Evolutionary conservation across 1,284 basidiomycete genomes (phyloP).

Genomic region (Ceratobasidium sp.): DNA sequence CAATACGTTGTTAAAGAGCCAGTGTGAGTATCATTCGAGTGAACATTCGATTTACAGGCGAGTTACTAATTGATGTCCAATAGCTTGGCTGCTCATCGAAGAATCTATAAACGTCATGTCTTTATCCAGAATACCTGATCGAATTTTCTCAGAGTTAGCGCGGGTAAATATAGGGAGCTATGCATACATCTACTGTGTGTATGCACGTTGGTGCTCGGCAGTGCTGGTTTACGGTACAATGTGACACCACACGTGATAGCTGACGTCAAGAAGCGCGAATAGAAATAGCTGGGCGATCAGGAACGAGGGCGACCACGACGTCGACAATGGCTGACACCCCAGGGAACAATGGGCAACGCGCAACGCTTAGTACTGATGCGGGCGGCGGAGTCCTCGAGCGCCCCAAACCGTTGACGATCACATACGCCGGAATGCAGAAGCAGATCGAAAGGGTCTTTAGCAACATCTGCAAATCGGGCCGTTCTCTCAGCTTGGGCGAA

Average conservation of each 20-base stretch:
- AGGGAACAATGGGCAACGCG: conserved; percentile 8
- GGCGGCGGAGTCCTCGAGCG: conserved; percentile 18
- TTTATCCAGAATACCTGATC: too few species aligned
- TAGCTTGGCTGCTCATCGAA: too few species aligned
- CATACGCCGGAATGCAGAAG: conserved; percentile 16
- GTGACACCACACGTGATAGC: conserved; percentile 29
- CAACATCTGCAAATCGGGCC: conserved; percentile 11
- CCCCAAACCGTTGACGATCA: conserved; percentile 1
- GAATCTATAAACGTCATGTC: too few species aligned
- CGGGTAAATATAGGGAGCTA: too few species aligned
- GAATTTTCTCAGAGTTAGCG: too few species aligned
- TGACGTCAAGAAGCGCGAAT: conserved; percentile 24
- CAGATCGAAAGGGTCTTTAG: conserved; percentile 31
- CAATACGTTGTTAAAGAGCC: too few species aligned
- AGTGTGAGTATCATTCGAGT: too few species aligned
- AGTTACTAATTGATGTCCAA: too few species aligned
- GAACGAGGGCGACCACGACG: neutral
- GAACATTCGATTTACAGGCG: too few species aligned
- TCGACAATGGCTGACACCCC: conserved; percentile 17
- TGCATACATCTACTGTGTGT: neutral
- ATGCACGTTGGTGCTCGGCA: conserved; percentile 19
- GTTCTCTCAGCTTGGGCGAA: neutral
- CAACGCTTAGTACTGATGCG: conserved; percentile 24
- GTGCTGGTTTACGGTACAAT: conserved; percentile 31
- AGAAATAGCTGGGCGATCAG: conserved; percentile 30